Conservation (phyloP, 108 stramenopile species). For the Heterococcus sp. region DNA sequence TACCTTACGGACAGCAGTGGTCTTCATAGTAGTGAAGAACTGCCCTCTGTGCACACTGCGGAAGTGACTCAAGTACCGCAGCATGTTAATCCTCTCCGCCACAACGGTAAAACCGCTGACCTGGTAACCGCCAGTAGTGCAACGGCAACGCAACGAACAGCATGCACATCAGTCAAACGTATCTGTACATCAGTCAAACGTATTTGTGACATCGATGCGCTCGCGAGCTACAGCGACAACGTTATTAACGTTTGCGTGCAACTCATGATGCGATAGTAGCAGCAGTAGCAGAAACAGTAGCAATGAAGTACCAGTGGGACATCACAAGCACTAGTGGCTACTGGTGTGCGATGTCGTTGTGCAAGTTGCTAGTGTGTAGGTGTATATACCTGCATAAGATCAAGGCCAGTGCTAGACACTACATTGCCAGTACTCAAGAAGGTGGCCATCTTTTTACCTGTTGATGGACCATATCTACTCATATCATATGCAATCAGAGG, state of each 20-base stretch:
- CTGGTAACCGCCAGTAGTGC: constrained; percentile 53
- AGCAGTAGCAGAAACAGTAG: too few relatives aligned
- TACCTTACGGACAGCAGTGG: constrained; percentile 81
- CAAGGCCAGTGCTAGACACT: constrained; percentile 81
- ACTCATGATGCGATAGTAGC: too few relatives aligned
- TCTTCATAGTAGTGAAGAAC: constrained; percentile 99
- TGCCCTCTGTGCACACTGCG: constrained; percentile 96
- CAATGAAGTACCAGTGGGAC: too few relatives aligned
- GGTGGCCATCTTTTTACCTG: constrained; percentile 71
- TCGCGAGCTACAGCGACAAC: background rate
- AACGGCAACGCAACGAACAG: too few relatives aligned
- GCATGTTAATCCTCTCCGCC: constrained; percentile 91
- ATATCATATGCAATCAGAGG: too few relatives aligned
- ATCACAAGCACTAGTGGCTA: too few relatives aligned
- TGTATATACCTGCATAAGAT: constrained; percentile 87
- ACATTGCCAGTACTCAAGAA: constrained; percentile 94
- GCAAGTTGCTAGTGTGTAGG: too few relatives aligned
- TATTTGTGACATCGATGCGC: too few relatives aligned
- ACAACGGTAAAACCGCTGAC: constrained; percentile 95
- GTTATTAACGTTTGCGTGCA: background rate
- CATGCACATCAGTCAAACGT: too few relatives aligned
- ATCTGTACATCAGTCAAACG: too few relatives aligned
- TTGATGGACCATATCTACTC: background rate
- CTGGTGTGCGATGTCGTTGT: too few relatives aligned
- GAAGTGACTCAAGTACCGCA: constrained; percentile 93